Base-by-base conservation (phyloP, 345 rosid species). In the Isatis tinctoria region DNA sequence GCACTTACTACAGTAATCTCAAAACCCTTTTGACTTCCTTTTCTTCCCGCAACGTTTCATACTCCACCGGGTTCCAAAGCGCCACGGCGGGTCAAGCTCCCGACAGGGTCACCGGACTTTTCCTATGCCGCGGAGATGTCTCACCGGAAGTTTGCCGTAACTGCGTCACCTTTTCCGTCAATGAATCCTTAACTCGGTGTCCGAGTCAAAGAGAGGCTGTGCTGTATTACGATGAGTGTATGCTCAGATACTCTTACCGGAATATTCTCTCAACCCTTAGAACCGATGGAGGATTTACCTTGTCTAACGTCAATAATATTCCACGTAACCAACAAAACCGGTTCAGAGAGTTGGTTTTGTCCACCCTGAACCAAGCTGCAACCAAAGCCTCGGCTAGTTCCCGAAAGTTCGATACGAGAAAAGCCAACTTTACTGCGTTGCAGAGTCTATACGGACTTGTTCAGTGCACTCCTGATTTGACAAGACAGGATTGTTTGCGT, bases 111-210 rank as follows among this genome's bases (percentile, higher is more conserved):
- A 17, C 52, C 26, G 52, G 52, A 11, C 74, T 77, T 59, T 83
- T 61, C 44, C 80, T 79, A 2, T 83, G 87, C 79, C 80, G 80
- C 0, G 84, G 84, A 0, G 83, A 82, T 4, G 3, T 66, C 18
- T 16, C 76, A 0, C 13, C 64, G 0, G 43, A 60, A 14, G 28
- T 12, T 20, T 87, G 91, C 48, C 53, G 47, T 58, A 28, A 14
- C 24, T 89, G 88, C 22, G 83, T 82, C 20, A 0, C 0, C 0
- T 47, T n/a, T 8, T 59, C 85, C 0, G 47, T 72, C 26, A 37
- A n/a, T n/a, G n/a, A 77, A 0, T 13, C 82, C 12, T 7, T 35
- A 4, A 28, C 1, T 14, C 26, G 9, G 2, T 85, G 95, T 49
- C 79, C 82, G 0, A 49, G 2, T 4, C 17, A 72, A 22, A 83